phyloP scores from a whole-genome alignment of 23 red algal genomes.

The Chondrus crispus region DNA sequence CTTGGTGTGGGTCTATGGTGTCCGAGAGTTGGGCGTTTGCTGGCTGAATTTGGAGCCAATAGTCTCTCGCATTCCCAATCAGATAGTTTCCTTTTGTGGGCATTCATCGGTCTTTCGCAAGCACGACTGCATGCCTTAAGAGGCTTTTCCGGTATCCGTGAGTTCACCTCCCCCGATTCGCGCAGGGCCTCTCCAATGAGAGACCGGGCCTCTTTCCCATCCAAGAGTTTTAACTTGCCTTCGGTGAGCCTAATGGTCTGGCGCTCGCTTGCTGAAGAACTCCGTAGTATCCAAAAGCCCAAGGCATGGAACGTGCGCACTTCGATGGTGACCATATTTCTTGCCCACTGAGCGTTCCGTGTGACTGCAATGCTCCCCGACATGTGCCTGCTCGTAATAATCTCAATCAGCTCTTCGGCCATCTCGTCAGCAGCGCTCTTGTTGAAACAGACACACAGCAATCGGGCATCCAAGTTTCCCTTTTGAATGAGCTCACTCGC shows the following conservation, averaged over 20 bases:
- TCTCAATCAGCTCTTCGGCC: neutral
- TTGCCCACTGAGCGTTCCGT: neutral
- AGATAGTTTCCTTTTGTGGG: neutral
- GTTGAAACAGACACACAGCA: constrained; percentile 19
- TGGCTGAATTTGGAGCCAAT: neutral
- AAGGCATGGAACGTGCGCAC: constrained; percentile 30
- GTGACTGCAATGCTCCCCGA: neutral
- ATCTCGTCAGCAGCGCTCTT: neutral
- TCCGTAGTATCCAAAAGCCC: neutral
- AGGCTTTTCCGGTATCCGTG: neutral
- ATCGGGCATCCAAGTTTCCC: neutral
- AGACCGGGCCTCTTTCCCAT: neutral
- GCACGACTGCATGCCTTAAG: neutral
- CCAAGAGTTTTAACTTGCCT: neutral
- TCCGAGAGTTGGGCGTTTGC: too few species aligned
- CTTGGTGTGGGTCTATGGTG: too few species aligned
- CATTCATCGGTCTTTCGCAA: neutral
- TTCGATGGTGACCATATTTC: neutral
- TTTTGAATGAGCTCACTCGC: neutral
- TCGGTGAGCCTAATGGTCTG: neutral
- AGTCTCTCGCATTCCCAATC: neutral
- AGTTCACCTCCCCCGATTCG: neutral
- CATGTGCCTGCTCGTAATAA: neutral
- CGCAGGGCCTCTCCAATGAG: neutral
- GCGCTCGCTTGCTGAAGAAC: neutral